Percentiles rank a stretch among this genome's conserved stretches.
phyloP scores from a whole-genome alignment of 2,329 filamentous ascomycete genomes.

The Pseudogymnoascus sp. region DNA sequence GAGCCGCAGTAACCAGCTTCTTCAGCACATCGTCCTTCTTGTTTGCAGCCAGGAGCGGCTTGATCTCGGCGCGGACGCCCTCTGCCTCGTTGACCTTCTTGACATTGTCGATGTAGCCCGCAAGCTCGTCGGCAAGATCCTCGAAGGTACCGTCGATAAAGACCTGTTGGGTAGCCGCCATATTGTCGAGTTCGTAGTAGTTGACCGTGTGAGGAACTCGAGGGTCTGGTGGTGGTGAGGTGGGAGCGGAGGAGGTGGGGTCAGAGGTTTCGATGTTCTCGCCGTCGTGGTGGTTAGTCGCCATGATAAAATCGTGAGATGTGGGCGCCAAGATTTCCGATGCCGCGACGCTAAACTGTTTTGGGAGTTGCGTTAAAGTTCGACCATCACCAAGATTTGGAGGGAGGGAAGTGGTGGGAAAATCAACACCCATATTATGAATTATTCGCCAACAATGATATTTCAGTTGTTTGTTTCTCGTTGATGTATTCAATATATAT shows the following conservation, averaged over 20 bases:
- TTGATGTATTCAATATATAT: neutral
- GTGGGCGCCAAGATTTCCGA: neutral
- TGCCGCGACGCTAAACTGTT: neutral
- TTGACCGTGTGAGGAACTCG: neutral
- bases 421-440: neutral
- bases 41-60: slow-evolving; percentile 63
- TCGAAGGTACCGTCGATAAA: slow-evolving; percentile 88
- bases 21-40: slow-evolving; percentile 79
- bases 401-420: neutral
- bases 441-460: neutral
- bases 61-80: slow-evolving; percentile 53
- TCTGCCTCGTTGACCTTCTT: slow-evolving; percentile 56
- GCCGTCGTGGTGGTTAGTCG: neutral
- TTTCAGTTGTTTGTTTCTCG: neutral
- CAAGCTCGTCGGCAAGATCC: slow-evolving; percentile 89
- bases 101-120: slow-evolving; percentile 82
- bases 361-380: neutral
- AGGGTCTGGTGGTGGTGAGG: neutral
- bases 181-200: slow-evolving; percentile 2
- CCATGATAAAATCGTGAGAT: neutral
- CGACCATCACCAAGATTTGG: neutral
- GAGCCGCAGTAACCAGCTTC: slow-evolving; percentile 76
- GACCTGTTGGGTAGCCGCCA: slow-evolving; percentile 37
- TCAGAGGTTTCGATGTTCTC: neutral
- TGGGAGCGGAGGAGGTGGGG: neutral